Conservation (phyloP, 371 early-diverging fungal genomes). For the Blakeslea trispora region DNA sequence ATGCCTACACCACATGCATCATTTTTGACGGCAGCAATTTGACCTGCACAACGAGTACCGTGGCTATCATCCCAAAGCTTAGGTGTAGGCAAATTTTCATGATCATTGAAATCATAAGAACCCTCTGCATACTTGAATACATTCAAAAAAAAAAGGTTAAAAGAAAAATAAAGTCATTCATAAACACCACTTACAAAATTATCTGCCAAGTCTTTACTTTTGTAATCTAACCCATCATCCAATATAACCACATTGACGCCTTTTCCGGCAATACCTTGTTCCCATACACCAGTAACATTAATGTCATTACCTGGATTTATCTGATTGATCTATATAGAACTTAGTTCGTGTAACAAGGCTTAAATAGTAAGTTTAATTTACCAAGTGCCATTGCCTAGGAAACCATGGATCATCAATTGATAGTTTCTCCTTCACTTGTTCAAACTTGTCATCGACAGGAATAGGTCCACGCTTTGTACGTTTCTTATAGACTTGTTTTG, state of each 20-base stretch:
- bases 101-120: constrained; percentile 93
- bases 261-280: constrained; percentile 85
- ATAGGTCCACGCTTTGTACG: constrained; percentile 38
- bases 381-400: constrained; percentile 83
- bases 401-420: constrained; percentile 81
- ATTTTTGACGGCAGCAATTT: constrained; percentile 91
- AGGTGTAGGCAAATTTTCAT: constrained; percentile 77
- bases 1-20: constrained; percentile 95
- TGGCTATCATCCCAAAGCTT: constrained; percentile 81
- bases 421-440: constrained; percentile 24
- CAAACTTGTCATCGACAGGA: constrained; percentile 16
- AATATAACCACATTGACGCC: constrained; percentile 86
- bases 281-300: constrained; percentile 93
- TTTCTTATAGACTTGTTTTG: constrained; percentile 37
- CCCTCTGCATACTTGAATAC: constrained; percentile 82
- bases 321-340: constrained; percentile 65
- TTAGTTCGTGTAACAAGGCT: background rate
- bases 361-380: constrained; percentile 29
- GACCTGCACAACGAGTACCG: constrained; percentile 97
- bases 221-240: constrained; percentile 94
- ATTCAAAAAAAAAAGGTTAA: too few species aligned
- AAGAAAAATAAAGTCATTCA: background rate
- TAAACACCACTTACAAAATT: constrained; percentile 84
- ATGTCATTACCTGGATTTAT: constrained; percentile 76
- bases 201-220: constrained; percentile 78